Evolutionary conservation across 768 basidiomycete genomes (phyloP), one percentile per base, ranked within the genome.

Genomic region (Mycena venus): DNA sequence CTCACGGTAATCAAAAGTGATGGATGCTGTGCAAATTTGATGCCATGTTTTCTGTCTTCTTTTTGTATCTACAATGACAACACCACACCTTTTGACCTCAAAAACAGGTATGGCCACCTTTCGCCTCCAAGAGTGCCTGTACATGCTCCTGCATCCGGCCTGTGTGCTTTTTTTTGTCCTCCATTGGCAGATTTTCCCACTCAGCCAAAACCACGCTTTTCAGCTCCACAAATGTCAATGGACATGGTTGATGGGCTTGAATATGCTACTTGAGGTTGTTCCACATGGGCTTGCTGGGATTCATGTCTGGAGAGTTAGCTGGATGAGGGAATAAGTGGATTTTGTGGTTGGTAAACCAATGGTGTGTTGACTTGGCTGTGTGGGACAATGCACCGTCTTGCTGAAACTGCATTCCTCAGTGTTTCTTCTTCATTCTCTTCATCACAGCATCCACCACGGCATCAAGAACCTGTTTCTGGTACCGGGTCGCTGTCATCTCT

Each of bases 211-310:
- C 25, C 23, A 29, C 53, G 53, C 23, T 29, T 55, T 55, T 55
- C 21, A 55, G 53, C 53, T 29, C 53, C 53, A 29, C 53, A 17
- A 55, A 59, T 51, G 64, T 21, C 42, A 59, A 19, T n/a, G 42
- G 23, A 44, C 27, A n/a, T 64, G 38, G 8, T 77, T 11, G 23
- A 68, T 27, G 17, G 38, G 12, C 59, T 17, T 23, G 29, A 29
- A 55, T 29, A 23, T 6, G 44, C 21, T 14, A 4, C 53, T 77
- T 78, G 3, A 78, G 73, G 9, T 58, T 64, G 17, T 25, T 55
- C 78, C 78, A 79, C 2, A 79, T 17, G n/a, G 73, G 69, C 63
- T 79, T 73, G 21, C 78, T 76, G 36, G 77, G 77, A 56, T 78
- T 78, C 6, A 79, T 63, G 64, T 79, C 77, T n/a, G 77, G 73